phyloP scores from a whole-genome alignment of 805 yeast species.

The Grigorovia humatica region DNA sequence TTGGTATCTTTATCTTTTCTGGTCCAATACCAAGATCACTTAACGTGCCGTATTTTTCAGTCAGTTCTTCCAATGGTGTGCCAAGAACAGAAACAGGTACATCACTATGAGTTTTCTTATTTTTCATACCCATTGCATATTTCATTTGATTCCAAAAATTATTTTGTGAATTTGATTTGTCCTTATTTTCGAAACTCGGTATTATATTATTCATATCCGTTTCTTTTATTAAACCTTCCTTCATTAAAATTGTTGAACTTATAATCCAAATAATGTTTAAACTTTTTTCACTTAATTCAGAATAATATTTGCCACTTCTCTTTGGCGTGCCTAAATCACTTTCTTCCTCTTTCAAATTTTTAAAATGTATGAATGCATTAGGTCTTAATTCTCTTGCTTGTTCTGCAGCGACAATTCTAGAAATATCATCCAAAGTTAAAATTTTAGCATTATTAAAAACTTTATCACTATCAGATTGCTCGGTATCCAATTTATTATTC shows the following conservation, averaged over 20 bases:
- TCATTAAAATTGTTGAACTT: constrained; percentile 32
- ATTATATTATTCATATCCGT: constrained; percentile 3
- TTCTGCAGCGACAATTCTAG: constrained; percentile 93
- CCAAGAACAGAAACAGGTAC: constrained; percentile 50
- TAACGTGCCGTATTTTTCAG: constrained; percentile 66
- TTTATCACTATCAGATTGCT: constrained; percentile 27
- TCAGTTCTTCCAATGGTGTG: constrained; percentile 56
- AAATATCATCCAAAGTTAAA: constrained; percentile 89
- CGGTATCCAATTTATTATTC: constrained; percentile 31
- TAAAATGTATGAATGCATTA: constrained; percentile 80
- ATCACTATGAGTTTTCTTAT: constrained; percentile 10
- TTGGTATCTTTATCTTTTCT: constrained; percentile 66
- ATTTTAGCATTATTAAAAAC: constrained; percentile 72
- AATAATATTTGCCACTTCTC: constrained; percentile 41
- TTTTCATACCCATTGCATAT: constrained; percentile 19
- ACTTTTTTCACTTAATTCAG: constrained; percentile 34
- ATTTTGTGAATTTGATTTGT: background rate
- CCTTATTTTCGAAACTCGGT: constrained; percentile 1
- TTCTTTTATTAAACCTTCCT: constrained; percentile 13
- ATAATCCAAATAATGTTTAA: constrained; percentile 50
- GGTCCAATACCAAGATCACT: constrained; percentile 82
- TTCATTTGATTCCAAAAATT: constrained; percentile 26
- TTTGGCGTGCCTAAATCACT: constrained; percentile 17
- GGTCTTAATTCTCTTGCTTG: constrained; percentile 92
- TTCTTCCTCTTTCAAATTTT: constrained; percentile 25